Percentiles rank a stretch among this genome's conserved stretches.
Evolutionary conservation across 768 basidiomycete species (phyloP).

Genomic region (Lepiota subincarnata): DNA sequence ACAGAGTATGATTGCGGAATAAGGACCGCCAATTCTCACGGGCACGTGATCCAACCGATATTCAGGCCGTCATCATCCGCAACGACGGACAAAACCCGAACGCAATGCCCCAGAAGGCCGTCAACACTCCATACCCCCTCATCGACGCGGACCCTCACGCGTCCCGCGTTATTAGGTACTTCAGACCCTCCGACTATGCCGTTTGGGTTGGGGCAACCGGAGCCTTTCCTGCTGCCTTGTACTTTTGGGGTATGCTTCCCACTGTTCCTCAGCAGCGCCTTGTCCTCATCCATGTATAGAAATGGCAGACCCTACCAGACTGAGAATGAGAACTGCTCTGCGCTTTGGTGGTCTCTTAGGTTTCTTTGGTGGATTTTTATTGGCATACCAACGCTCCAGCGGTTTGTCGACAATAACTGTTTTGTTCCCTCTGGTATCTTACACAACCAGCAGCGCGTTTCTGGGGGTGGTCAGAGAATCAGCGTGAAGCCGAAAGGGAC

Average conservation of each 20-base stretch:
- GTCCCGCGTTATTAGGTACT: conserved; percentile 80
- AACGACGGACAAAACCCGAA: conserved; percentile 17
- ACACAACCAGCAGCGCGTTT: conserved; percentile 62
- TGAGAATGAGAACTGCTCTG: conserved; percentile 32
- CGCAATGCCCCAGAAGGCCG: conserved; percentile 47
- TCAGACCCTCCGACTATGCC: conserved; percentile 85
- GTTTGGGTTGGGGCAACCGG: conserved; percentile 78
- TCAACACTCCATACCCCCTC: conserved; percentile 75
- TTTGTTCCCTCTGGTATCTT: neutral
- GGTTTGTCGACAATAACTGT: conserved; percentile 46
- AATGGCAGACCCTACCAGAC: conserved; percentile 43
- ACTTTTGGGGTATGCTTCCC: conserved; percentile 67
- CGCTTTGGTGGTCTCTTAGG: conserved; percentile 72
- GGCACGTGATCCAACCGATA: conserved; percentile 23
- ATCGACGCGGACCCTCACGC: conserved; percentile 94
- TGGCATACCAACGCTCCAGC: conserved; percentile 89
- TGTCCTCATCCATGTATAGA: conserved; percentile 28
- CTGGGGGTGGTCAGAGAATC: conserved; percentile 94
- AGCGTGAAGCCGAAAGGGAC: conserved; percentile 75
- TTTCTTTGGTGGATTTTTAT: conserved; percentile 84
- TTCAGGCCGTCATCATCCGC: conserved; percentile 26
- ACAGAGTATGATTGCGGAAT: conserved; percentile 13
- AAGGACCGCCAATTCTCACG: conserved; percentile 24
- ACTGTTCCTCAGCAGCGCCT: neutral
- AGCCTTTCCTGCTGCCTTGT: conserved; percentile 77